phyloP scores from a whole-genome alignment of 768 basidiomycete species.

The Termitomyces sp. region DNA sequence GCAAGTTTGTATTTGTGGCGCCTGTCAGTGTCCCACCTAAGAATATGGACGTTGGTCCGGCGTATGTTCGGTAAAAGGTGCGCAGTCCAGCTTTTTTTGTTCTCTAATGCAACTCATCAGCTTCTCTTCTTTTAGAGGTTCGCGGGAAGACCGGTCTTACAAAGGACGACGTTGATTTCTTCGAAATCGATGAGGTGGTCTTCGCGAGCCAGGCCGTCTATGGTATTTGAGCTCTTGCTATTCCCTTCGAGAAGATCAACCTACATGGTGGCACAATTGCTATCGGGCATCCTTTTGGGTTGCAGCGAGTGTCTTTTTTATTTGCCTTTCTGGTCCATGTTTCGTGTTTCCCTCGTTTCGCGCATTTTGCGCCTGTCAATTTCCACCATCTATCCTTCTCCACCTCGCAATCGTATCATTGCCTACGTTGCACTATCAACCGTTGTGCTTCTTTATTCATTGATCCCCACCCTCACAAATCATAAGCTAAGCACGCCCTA shows the following conservation, averaged over 20 bases:
- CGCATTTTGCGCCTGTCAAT: no score
- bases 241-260: constrained; percentile 79
- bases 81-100: constrained; percentile 17
- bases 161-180: constrained; percentile 26
- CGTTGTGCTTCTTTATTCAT: no score
- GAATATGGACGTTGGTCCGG: constrained; percentile 91
- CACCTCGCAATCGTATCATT: no score
- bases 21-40: constrained; percentile 79
- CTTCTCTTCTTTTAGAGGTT: constrained; percentile 15
- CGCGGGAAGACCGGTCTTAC: constrained; percentile 56
- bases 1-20: constrained; percentile 71
- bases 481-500: background rate
- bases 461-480: background rate
- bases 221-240: constrained; percentile 59
- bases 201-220: constrained; percentile 81
- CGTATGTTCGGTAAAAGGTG: constrained; percentile 73
- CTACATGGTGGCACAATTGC: constrained; percentile 86
- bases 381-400: no score
- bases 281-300: constrained; percentile 82
- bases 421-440: no score
- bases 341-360: background rate
- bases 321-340: no score
- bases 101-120: no score
- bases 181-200: no score
- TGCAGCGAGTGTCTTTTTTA: constrained; percentile 49